Percentiles rank a stretch among this genome's conserved stretches.
These are phyloP conservation scores for Talinum fruticosum DNA, from an alignment of 148 eudicot genomes.

Conservation along the genomic window DNA sequence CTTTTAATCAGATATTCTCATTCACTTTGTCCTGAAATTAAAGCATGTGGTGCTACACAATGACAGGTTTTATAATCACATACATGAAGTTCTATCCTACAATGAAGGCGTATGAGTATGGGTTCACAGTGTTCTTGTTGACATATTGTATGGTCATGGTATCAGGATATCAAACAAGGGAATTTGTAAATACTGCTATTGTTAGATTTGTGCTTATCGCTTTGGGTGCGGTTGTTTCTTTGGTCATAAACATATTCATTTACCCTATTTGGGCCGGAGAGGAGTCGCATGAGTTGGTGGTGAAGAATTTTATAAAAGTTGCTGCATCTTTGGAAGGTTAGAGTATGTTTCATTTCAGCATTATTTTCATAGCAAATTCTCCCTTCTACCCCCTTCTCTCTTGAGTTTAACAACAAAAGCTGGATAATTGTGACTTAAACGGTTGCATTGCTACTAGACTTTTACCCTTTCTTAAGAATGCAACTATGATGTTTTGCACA, in stretches of 20 bases:
- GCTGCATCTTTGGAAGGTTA: constrained; percentile 89
- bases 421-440: too few species aligned
- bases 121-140: constrained; percentile 77
- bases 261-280: constrained; percentile 98
- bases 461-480: too few species aligned
- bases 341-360: constrained; percentile 1
- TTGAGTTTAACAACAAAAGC: too few species aligned
- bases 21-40: too few species aligned
- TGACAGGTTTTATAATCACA: constrained; percentile 53
- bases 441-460: too few species aligned
- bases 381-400: too few species aligned
- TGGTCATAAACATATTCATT: constrained; percentile 62
- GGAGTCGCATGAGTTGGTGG: constrained; percentile 79
- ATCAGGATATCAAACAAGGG: constrained; percentile 74
- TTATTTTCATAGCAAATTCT: too few species aligned
- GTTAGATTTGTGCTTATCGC: constrained; percentile 81
- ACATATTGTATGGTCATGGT: constrained; percentile 85
- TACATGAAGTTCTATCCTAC: constrained; percentile 80
- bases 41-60: constrained; percentile 2
- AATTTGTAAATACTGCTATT: constrained; percentile 63
- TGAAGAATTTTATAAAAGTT: constrained; percentile 64
- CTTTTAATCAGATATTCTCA: too few species aligned
- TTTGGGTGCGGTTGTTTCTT: constrained; percentile 72
- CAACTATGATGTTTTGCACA: too few species aligned
- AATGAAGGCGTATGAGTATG: constrained; percentile 86